Conservation (phyloP, 2,329 filamentous ascomycete genomes). For the Pseudocercospora cruenta region DNA sequence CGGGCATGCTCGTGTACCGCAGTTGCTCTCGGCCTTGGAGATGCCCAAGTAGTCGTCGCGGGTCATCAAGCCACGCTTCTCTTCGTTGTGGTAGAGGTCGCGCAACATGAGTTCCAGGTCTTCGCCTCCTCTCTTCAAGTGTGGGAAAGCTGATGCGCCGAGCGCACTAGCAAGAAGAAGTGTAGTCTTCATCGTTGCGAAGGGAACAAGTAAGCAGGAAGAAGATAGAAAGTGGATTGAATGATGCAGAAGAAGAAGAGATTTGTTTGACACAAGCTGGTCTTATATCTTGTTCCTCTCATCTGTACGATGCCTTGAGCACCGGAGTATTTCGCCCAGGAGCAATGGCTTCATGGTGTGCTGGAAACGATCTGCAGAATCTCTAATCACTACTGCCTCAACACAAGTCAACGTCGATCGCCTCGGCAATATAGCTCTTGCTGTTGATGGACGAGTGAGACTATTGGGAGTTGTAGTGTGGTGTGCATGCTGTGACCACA, state of each 20-base stretch:
- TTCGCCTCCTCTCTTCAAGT: conserved; percentile 10
- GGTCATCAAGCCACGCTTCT: conserved; percentile 14
- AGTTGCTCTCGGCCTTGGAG: conserved; percentile 26
- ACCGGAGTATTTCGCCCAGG: neutral
- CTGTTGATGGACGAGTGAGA: neutral
- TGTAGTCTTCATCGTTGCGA: conserved; percentile 23
- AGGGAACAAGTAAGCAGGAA: neutral
- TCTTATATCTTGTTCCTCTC: neutral
- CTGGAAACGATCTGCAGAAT: neutral
- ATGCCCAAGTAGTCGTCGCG: conserved; percentile 26
- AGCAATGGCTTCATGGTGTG: neutral
- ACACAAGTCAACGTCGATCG: neutral
- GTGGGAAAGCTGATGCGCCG: conserved; percentile 27
- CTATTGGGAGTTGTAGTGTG: neutral
- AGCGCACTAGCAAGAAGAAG: conserved; percentile 26
- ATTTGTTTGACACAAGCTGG: neutral
- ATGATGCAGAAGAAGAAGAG: neutral
- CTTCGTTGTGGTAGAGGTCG: conserved; percentile 14
- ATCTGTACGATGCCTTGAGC: neutral
- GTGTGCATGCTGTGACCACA: neutral
- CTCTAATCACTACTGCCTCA: neutral
- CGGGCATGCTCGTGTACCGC: conserved; percentile 22
- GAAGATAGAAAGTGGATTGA: neutral
- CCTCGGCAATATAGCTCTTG: neutral
- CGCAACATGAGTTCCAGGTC: conserved; percentile 12